Evolutionary conservation across 805 yeast genomes (phyloP).

Genomic region (Schwanniomyces occidentalis): DNA sequence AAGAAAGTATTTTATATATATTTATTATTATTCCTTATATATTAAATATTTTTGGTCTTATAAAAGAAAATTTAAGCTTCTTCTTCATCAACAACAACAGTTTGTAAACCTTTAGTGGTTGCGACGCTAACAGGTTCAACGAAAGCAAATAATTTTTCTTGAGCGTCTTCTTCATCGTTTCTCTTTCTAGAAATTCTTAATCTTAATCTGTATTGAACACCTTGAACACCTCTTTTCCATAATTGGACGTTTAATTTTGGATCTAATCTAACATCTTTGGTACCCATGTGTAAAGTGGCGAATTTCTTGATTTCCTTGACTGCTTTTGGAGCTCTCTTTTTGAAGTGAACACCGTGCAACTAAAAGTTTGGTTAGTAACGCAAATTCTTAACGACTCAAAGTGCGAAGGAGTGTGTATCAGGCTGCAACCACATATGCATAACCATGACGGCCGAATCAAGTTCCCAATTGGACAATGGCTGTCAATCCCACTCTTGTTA

Average conservation of each 20-base stretch:
- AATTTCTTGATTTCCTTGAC: constrained; percentile 99
- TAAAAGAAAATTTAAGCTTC: constrained; percentile 44
- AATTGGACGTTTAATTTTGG: constrained; percentile 97
- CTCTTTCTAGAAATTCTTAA: constrained; percentile 99
- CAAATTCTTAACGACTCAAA: too few relatives aligned
- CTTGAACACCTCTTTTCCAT: constrained; percentile 99
- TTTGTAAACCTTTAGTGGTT: constrained; percentile 94
- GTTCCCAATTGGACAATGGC: too few relatives aligned
- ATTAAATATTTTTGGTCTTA: too few relatives aligned
- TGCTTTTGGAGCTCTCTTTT: constrained; percentile 99
- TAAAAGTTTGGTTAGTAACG: constrained; percentile 52
- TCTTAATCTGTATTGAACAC: constrained; percentile 97
- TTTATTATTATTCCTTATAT: constrained; percentile 9
- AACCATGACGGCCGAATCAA: too few relatives aligned
- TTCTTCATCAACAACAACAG: constrained; percentile 92
- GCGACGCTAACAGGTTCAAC: constrained; percentile 97
- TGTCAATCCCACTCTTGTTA: too few relatives aligned
- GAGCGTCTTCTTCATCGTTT: constrained; percentile 99
- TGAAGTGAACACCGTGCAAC: constrained; percentile 98
- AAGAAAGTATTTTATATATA: constrained; percentile 2
- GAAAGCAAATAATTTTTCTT: constrained; percentile 94
- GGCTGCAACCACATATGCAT: too few relatives aligned
- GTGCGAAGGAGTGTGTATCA: too few relatives aligned
- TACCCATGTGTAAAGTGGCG: constrained; percentile 98
- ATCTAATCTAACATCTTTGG: constrained; percentile 97